phyloP scores from a whole-genome alignment of 208 protist species.

The Wallacemonas sp. region DNA sequence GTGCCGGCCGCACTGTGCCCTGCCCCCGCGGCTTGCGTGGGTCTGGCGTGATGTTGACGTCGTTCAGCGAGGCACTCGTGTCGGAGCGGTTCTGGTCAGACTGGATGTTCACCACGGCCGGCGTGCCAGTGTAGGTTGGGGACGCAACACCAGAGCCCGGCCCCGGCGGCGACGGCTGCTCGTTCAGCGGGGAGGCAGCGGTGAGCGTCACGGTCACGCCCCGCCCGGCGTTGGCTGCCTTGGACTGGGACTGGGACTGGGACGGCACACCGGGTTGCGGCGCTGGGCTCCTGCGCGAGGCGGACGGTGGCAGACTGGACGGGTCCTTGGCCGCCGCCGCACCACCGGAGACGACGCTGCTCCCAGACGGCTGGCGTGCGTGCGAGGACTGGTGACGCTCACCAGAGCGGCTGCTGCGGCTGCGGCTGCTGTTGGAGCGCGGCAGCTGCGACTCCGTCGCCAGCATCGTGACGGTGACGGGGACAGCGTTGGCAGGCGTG shows the following conservation, averaged over 20 bases:
- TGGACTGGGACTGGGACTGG: neutral
- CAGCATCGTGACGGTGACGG: too few relatives aligned
- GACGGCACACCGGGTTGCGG: too few relatives aligned
- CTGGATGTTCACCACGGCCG: neutral
- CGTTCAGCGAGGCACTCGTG: neutral
- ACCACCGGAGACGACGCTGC: too few relatives aligned
- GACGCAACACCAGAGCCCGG: neutral
- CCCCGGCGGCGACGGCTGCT: neutral
- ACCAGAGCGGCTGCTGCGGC: too few relatives aligned
- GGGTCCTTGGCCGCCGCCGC: too few relatives aligned
- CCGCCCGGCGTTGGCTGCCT: neutral
- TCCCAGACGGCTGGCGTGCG: too few relatives aligned
- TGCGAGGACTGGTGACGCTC: too few relatives aligned
- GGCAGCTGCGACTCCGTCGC: too few relatives aligned
- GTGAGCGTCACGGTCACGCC: slow-evolving; percentile 4
- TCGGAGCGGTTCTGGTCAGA: slow-evolving; percentile 12
- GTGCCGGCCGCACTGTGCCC: neutral
- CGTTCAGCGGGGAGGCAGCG: slow-evolving; percentile 19
- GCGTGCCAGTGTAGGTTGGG: neutral
- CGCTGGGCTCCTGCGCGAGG: too few relatives aligned
- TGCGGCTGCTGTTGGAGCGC: too few relatives aligned
- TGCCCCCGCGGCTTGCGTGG: neutral
- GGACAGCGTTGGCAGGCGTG: too few relatives aligned
- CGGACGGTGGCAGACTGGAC: too few relatives aligned
- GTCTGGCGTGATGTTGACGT: neutral